A percentile compares a stretch with the other conserved stretches of the same genome.
Conservation (phyloP, 768 basidiomycete species). For the Rhodotorula graminis region DNA sequence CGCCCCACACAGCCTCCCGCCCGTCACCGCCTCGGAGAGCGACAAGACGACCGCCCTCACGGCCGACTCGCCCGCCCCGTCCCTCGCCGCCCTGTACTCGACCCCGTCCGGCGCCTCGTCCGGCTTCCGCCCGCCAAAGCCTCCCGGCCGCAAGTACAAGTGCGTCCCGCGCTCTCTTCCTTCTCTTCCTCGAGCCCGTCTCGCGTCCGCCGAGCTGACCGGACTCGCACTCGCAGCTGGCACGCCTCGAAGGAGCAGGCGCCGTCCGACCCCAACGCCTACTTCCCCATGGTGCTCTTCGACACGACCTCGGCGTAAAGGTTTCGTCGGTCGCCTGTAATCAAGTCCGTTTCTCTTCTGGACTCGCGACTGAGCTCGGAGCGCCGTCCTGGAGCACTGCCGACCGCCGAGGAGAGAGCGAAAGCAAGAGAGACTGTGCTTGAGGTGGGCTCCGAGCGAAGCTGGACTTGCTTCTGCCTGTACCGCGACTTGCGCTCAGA, state of each 20-base stretch:
- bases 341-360: too few species aligned
- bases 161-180: not conserved
- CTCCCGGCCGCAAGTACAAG: constrained; percentile 30
- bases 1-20: constrained; percentile 27
- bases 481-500: too few species aligned
- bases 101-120: not conserved
- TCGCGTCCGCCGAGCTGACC: not conserved
- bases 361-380: too few species aligned
- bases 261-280: constrained; percentile 24
- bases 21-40: constrained; percentile 13
- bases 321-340: too few species aligned
- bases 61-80: constrained; percentile 34
- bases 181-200: not conserved
- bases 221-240: not conserved
- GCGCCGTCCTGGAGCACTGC: too few species aligned
- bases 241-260: constrained; percentile 12
- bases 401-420: too few species aligned
- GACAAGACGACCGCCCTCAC: constrained; percentile 29
- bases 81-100: constrained; percentile 35
- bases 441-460: too few species aligned
- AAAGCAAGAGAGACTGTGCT: too few species aligned
- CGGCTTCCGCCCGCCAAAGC: constrained; percentile 32
- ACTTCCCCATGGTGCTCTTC: constrained; percentile 30
- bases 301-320: not conserved
- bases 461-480: too few species aligned